Base-by-base conservation (phyloP, 2,329 filamentous ascomycete species). In the Spiromastix sp. region DNA sequence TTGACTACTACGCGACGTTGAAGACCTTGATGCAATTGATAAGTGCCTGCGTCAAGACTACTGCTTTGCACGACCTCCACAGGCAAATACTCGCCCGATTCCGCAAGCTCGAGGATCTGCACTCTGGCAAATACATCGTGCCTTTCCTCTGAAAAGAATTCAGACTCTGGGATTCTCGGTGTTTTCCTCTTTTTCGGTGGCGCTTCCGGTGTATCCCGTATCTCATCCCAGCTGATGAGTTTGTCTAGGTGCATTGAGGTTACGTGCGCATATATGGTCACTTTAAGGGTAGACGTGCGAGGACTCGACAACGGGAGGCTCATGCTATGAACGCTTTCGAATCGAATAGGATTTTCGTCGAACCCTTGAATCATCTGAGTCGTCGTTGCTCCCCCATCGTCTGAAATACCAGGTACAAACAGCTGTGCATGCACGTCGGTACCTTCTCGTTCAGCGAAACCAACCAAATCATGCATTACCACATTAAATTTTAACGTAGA, bases 291-390 rank as follows among this genome's bases (percentile, higher is more conserved):
- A 1, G 85, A 78, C 30, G 81, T 79, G 15, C 73, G 74, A 1
- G 85, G 75, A 30, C 80, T 82, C 28, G 80, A 81, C 22, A 93
- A 69, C 3, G 87, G 84, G 35, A 98, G 71, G 55, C 85, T 94
- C 85, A 98, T 94, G 58, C 85, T 94, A 66, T 98, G 91, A 32
- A 96, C 87, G 59, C 91, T 98, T 60, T 96, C 89, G 48, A 98
- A 98, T 3, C 84, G 80, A 37, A 98, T 79, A 0, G 87, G 78
- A 0, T 84, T 81, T 58, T 98, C 91, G 48, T 96, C 87, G 50
- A 98, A 98, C 37, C 85, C 85, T 43, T 73, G 80, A 44, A 95
- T 87, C 74, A 95, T 89, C 49, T 93, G 85, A 1, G 89, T 96
- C 1, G 89, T 95, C 1, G 91, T 95, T 29, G 89, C 85, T 17